Percentiles rank a stretch among this genome's conserved stretches.
These are phyloP conservation scores for Trametes villosa DNA, from an alignment of 768 basidiomycete genomes.

Conservation along the genomic window DNA sequence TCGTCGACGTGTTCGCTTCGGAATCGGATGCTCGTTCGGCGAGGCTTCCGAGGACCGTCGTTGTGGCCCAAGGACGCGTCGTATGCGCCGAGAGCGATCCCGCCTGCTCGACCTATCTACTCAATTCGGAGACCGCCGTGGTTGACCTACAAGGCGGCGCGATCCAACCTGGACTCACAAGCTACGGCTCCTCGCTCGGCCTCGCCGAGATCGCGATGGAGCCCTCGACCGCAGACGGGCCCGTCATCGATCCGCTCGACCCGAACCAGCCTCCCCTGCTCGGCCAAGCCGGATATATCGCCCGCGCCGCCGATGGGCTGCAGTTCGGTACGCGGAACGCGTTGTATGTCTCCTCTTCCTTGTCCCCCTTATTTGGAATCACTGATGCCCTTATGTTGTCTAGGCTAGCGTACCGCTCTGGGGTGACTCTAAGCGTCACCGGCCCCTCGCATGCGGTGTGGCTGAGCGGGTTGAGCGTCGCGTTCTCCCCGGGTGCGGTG, in stretches of 20 bases:
- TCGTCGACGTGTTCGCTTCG: constrained; percentile 18
- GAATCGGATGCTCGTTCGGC: background rate
- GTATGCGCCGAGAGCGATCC: constrained; percentile 45
- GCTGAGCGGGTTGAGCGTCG: constrained; percentile 46
- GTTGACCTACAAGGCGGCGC: constrained; percentile 70
- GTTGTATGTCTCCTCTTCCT: constrained; percentile 26
- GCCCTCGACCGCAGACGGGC: constrained; percentile 63
- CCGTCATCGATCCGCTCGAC: constrained; percentile 51
- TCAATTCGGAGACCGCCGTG: constrained; percentile 16
- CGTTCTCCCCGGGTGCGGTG: constrained; percentile 45
- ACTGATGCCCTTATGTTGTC: background rate
- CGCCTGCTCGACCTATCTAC: constrained; percentile 16
- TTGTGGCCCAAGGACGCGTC: constrained; percentile 59
- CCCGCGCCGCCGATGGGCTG: constrained; percentile 68
- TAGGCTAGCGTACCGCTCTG: constrained; percentile 52
- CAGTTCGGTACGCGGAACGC: constrained; percentile 47
- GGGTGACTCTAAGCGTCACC: constrained; percentile 49
- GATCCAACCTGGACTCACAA: constrained; percentile 62
- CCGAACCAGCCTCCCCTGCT: constrained; percentile 47
- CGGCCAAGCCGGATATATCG: constrained; percentile 46
- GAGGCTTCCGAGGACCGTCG: constrained; percentile 39
- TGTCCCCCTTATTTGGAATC: background rate
- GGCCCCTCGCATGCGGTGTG: constrained; percentile 39
- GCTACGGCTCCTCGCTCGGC: constrained; percentile 65
- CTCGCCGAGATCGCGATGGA: constrained; percentile 68